Conservation (phyloP, 208 protist species). For the Plasmodiophora brassicae region DNA sequence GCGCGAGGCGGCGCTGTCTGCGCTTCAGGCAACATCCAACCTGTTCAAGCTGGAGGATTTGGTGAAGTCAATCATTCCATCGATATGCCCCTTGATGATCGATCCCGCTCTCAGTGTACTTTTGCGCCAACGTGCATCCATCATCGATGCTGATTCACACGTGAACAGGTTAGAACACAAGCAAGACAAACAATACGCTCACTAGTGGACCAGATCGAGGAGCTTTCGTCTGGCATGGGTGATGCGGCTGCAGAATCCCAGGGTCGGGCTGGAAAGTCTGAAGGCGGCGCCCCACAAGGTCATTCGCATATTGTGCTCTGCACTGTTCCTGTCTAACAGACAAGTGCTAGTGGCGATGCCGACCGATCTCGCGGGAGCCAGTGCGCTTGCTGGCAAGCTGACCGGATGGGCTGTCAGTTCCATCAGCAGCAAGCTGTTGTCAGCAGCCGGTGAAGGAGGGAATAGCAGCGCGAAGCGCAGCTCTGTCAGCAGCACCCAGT, state of each 20-base stretch:
- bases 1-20: background rate
- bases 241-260: background rate
- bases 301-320: background rate
- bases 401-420: background rate
- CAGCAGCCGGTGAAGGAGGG: background rate
- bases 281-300: background rate
- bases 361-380: background rate
- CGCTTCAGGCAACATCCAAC: background rate
- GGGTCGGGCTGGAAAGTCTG: background rate
- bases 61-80: background rate
- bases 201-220: background rate
- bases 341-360: background rate
- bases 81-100: background rate
- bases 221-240: background rate
- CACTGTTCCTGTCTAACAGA: background rate
- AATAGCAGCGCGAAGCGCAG: background rate
- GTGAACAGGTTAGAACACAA: background rate
- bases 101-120: background rate
- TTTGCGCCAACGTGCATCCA: background rate
- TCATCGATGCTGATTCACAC: background rate
- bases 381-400: background rate
- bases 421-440: background rate
- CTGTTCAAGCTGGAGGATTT: background rate
- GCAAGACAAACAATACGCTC: background rate
- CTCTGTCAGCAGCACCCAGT: background rate